Conservation (phyloP, 345 rosid species). For the Sonneratia caseolaris region DNA sequence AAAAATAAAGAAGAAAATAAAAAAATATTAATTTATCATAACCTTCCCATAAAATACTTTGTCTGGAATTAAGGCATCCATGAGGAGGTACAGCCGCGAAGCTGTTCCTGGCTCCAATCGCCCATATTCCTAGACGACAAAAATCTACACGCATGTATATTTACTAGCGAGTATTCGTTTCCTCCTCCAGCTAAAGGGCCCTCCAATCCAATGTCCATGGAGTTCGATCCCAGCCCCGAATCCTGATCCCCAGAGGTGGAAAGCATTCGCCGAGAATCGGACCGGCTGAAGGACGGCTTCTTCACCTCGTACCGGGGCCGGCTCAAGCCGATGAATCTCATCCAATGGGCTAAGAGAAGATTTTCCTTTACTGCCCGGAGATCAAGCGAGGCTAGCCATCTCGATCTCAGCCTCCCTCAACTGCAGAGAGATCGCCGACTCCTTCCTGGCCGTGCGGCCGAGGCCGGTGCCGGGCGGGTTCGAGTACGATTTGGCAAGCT, state of each 20-base stretch:
- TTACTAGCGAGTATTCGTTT: background rate
- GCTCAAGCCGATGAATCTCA: background rate
- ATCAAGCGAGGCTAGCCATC: background rate
- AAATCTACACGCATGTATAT: background rate
- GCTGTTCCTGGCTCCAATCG: too few species aligned
- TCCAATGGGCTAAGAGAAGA: too few species aligned
- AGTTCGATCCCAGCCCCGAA: too few species aligned
- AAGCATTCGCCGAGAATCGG: background rate
- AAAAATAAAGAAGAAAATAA: too few species aligned
- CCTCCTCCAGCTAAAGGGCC: background rate
- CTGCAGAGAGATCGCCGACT: constrained; percentile 10
- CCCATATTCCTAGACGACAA: too few species aligned
- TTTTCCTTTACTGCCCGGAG: background rate
- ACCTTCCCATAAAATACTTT: too few species aligned
- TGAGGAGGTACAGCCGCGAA: too few species aligned
- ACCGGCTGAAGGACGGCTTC: background rate
- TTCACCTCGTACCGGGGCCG: background rate
- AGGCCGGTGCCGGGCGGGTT: constrained; percentile 10
- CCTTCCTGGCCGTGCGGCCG: constrained; percentile 11
- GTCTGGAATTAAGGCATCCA: too few species aligned
- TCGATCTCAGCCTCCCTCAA: constrained; percentile 1
- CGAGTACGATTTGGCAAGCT: constrained; percentile 14
- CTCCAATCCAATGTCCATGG: background rate
- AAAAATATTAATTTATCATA: too few species aligned
- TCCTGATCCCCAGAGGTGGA: too few species aligned